Evolutionary conservation across 805 yeast species (phyloP).

Genomic region (Saccharomycopsis fermentans): DNA sequence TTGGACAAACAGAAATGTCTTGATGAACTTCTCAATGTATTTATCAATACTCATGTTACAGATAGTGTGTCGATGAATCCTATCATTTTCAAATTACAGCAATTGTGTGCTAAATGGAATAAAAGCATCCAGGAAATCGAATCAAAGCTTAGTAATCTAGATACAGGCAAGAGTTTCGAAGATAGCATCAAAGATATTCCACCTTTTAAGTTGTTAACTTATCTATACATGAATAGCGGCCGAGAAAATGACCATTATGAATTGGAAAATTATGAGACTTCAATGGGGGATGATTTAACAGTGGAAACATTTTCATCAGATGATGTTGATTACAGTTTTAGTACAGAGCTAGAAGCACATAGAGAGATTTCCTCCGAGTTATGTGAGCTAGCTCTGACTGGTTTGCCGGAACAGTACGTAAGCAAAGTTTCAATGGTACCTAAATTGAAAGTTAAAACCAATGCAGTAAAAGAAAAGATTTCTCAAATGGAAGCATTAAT

Average conservation of each 20-base stretch:
- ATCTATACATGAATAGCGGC: neutral
- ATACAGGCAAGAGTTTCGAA: neutral
- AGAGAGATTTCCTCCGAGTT: neutral
- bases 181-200: neutral
- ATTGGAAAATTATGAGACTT: neutral
- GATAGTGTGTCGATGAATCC: neutral
- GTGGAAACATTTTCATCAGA: neutral
- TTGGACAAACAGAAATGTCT: neutral
- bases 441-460: slow-evolving; percentile 1
- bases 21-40: neutral
- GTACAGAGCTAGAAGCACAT: neutral
- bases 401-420: neutral
- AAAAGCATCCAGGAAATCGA: neutral
- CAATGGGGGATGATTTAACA: neutral
- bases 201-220: neutral
- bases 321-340: neutral
- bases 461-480: slow-evolving; percentile 16
- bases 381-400: neutral
- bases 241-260: neutral
- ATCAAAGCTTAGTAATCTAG: neutral
- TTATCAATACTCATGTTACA: neutral
- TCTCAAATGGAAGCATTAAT: slow-evolving; percentile 19
- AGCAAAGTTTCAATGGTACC: slow-evolving; percentile 14
- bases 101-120: neutral
- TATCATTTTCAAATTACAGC: neutral